Percentiles rank a stretch among this genome's conserved stretches.
Evolutionary conservation across 2,329 filamentous ascomycete species (phyloP).

Genomic region (Simplicillium aogashimaense): DNA sequence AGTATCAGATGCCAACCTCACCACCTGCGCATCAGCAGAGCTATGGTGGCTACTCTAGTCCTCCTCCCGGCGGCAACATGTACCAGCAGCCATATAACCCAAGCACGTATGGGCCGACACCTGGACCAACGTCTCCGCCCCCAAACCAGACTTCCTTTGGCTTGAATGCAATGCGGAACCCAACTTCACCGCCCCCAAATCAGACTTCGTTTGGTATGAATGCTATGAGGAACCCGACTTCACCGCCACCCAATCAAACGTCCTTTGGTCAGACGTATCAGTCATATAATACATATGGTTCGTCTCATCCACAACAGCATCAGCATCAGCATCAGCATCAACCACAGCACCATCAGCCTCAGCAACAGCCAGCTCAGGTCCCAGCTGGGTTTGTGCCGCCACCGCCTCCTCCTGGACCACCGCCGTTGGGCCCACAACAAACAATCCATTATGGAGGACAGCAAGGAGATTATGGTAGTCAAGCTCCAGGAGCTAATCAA

Average conservation of each 20-base stretch:
- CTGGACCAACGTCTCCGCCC: constrained; percentile 51
- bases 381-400: constrained; percentile 52
- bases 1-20: constrained; percentile 50
- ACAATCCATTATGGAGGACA: constrained; percentile 43
- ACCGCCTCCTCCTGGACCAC: constrained; percentile 52
- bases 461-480: constrained; percentile 17
- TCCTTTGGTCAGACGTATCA: constrained; percentile 31
- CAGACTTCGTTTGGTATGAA: constrained; percentile 40
- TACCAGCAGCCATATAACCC: constrained; percentile 47
- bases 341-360: constrained; percentile 28
- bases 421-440: constrained; percentile 52
- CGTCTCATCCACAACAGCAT: constrained; percentile 33
- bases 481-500: constrained; percentile 20
- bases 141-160: constrained; percentile 47
- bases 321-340: constrained; percentile 29
- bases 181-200: constrained; percentile 51
- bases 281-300: constrained; percentile 16
- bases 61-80: constrained; percentile 32
- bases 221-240: constrained; percentile 31
- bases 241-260: constrained; percentile 49
- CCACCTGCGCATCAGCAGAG: constrained; percentile 38
- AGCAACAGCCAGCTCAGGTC: constrained; percentile 29
- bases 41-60: constrained; percentile 30
- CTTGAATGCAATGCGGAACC: constrained; percentile 25
- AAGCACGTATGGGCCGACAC: constrained; percentile 47